Evolutionary conservation across 1,139 yeast species (phyloP).

Genomic region (Suhomyces bribrorum): DNA sequence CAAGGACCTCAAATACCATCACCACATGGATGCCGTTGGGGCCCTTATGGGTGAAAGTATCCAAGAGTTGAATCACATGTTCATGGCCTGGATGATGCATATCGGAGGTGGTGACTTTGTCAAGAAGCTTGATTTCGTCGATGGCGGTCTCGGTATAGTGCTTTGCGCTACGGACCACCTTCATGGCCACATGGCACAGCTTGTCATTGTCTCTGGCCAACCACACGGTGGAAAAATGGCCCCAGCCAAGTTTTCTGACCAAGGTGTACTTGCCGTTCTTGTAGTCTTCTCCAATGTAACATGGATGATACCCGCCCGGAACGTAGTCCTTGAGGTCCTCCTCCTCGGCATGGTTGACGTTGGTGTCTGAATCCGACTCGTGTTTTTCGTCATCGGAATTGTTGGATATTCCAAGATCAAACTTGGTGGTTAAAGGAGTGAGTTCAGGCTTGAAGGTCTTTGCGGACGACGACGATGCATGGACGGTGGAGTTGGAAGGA

Average conservation of each 20-base stretch:
- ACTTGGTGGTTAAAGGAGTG: constrained; percentile 39
- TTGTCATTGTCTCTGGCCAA: constrained; percentile 42
- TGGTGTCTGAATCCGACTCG: constrained; percentile 32
- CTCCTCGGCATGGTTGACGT: constrained; percentile 41
- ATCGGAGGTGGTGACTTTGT: constrained; percentile 32
- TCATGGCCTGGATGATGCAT: constrained; percentile 38
- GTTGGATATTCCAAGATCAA: constrained; percentile 18
- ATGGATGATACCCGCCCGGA: constrained; percentile 47
- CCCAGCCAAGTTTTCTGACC: constrained; percentile 50
- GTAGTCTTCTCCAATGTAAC: constrained; percentile 40
- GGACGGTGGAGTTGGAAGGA: constrained; percentile 19
- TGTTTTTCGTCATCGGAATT: constrained; percentile 25
- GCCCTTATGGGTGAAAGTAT: constrained; percentile 42
- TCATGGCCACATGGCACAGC: constrained; percentile 43
- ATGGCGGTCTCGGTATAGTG: constrained; percentile 46
- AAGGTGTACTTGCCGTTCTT: constrained; percentile 37
- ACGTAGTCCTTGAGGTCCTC: constrained; percentile 41
- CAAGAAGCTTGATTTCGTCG: constrained; percentile 42
- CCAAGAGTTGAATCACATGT: constrained; percentile 42
- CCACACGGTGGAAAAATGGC: constrained; percentile 55
- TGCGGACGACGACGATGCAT: constrained; percentile 25
- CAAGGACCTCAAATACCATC: constrained; percentile 47
- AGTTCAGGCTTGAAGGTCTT: constrained; percentile 39
- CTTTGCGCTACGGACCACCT: constrained; percentile 41
- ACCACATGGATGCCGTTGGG: constrained; percentile 47